Base-by-base conservation (phyloP, 2,329 filamentous ascomycete genomes). In the Ambrosiella xylebori region DNA sequence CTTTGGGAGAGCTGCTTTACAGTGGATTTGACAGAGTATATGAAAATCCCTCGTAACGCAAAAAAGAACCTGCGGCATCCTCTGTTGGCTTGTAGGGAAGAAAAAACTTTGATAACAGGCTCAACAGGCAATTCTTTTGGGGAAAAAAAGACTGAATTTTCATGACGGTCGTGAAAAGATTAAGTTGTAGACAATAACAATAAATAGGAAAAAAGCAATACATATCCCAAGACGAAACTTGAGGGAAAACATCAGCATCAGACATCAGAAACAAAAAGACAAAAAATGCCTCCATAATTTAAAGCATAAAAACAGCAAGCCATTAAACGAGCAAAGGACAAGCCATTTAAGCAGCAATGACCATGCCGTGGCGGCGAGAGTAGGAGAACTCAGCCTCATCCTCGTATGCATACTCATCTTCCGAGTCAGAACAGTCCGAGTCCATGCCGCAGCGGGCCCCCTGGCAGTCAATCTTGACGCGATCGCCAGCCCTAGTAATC, bases 381-480 rank as follows among this genome's bases (percentile, higher is more conserved):
- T 71, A 73, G 69, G 73, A 73, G 64, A 71, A 68, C 64, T 75
- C 62, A 57, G 62, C 61, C 60, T 67, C 63, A 36, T 63, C 63
- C 70, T 73, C 73, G 64, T 71, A 69, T 64, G 75, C 62, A 61
- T 65, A 64, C 61, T 67, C 65, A 47, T 63, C 64, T 59, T 83
- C 80, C 57, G 75, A 79, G 62, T 85, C 81, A 3, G 57, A 57
- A 44, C 59, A 60, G 63, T 79, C 80, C 73, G 86, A 93, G 44
- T 60, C 57, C 6, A 12, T 2, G 67, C 88, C 87, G 73, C 91
- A 96, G 69, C 88, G 84, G 62, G 82, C 76, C 65, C 91, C 91
- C 65, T 89, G 89, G 68, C 91, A 97, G 80, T 96, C 90, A 70
- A 96, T 82, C 80, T 91, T 93, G 79, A 97, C 86, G 67, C 90